A percentile compares a stretch with the other conserved stretches of the same genome.
These are phyloP conservation scores for Mrakia gelida DNA, from an alignment of 768 basidiomycete species.

Conservation along the genomic window DNA sequence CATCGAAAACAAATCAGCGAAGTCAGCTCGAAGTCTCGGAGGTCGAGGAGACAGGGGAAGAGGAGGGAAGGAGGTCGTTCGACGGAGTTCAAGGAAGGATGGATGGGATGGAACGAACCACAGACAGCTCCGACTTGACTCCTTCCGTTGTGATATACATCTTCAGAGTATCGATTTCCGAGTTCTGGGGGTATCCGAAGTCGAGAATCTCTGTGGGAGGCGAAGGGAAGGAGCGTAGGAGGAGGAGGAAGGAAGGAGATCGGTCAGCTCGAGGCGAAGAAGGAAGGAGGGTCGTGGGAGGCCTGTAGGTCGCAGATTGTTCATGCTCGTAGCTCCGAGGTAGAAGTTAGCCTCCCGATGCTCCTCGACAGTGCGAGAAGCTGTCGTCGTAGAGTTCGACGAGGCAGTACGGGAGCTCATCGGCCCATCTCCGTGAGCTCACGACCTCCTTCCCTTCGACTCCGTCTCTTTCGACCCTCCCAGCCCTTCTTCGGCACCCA, in stretches of 20 bases:
- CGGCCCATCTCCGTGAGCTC: conserved; percentile 1
- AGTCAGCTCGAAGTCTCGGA: conserved; percentile 51
- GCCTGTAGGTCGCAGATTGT: background rate
- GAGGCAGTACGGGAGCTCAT: background rate
- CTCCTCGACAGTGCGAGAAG: background rate
- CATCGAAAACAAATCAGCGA: conserved; percentile 47
- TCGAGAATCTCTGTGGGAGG: conserved; percentile 79
- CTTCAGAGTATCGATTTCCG: conserved; percentile 95
- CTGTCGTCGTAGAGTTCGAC: no score
- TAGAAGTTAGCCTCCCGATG: background rate
- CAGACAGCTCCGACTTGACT: conserved; percentile 76
- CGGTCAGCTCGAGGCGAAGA: background rate
- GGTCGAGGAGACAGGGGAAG: background rate
- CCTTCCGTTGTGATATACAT: conserved; percentile 98
- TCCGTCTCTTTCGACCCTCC: background rate
- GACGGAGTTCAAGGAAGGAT: conserved; percentile 8
- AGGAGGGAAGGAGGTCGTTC: background rate
- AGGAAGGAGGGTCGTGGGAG: background rate
- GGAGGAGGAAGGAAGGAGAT: background rate
- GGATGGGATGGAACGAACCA: conserved; percentile 57
- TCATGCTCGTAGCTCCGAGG: background rate
- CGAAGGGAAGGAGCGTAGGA: background rate
- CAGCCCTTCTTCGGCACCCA: no score
- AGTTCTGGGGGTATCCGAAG: conserved; percentile 98
- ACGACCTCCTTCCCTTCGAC: background rate